Evolutionary conservation across 2,329 filamentous ascomycete genomes (phyloP).

Genomic region (Dothistroma septosporum): DNA sequence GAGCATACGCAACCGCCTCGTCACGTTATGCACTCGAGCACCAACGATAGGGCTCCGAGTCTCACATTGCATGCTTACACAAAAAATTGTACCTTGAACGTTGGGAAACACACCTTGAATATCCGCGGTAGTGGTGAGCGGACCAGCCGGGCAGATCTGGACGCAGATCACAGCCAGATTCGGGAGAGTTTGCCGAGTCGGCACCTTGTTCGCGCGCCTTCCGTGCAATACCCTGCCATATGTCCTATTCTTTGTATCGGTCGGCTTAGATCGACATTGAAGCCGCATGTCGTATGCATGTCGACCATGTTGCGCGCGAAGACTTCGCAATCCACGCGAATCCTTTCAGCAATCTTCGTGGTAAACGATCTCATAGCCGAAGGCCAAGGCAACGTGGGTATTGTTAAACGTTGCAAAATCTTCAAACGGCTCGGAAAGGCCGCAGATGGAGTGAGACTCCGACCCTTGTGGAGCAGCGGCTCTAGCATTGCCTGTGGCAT

Average conservation of each 20-base stretch:
- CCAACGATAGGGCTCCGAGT: not conserved
- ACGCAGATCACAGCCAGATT: not conserved
- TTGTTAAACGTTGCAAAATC: not conserved
- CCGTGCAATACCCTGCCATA: not conserved
- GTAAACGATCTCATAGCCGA: not conserved
- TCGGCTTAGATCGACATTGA: not conserved
- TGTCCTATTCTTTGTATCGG: not conserved
- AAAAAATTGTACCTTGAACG: not conserved
- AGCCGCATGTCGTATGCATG: not conserved
- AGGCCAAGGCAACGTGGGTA: not conserved
- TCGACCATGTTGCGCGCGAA: not conserved
- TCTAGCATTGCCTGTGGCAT: no score
- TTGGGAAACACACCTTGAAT: not conserved
- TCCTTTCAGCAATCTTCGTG: not conserved
- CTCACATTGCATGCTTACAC: constrained; percentile 1
- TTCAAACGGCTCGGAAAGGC: not conserved
- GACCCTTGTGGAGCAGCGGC: not conserved
- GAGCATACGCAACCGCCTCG: not conserved
- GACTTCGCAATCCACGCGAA: not conserved
- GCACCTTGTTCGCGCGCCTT: not conserved
- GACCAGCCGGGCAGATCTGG: not conserved
- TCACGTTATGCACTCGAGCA: not conserved
- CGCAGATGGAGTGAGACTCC: not conserved
- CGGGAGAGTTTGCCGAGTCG: not conserved
- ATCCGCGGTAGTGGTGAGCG: not conserved